phyloP scores from a whole-genome alignment of 352 stramenopile species.

The Phytophthora syringae region DNA sequence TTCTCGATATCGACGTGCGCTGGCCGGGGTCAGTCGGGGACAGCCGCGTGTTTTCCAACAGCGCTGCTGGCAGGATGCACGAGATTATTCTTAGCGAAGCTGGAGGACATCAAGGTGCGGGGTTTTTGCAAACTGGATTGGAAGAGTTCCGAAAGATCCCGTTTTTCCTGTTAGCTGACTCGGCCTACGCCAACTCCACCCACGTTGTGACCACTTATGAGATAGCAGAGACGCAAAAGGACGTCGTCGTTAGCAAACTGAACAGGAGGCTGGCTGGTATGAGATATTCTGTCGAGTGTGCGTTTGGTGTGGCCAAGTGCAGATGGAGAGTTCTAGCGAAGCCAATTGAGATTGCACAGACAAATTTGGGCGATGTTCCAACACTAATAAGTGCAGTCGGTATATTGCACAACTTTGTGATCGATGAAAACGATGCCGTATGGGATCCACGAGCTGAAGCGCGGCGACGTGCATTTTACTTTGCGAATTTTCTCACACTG shows the following conservation, averaged over 20 bases:
- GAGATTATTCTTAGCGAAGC: not conserved
- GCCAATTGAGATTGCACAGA: not conserved
- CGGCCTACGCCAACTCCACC: not conserved
- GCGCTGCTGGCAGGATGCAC: not conserved
- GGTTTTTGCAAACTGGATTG: not conserved
- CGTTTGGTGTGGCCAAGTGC: not conserved
- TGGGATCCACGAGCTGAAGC: not conserved
- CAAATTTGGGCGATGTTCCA: not conserved
- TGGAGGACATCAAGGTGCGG: not conserved
- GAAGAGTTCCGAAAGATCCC: not conserved
- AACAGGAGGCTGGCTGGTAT: not conserved
- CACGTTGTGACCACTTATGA: not conserved
- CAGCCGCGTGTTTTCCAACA: slow-evolving; percentile 4
- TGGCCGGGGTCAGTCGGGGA: slow-evolving; percentile 8
- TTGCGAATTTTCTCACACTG: not conserved
- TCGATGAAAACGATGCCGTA: not conserved
- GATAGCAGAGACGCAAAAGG: not conserved
- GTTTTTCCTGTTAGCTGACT: not conserved
- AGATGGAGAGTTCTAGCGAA: not conserved
- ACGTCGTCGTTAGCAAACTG: not conserved
- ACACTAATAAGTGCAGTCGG: not conserved
- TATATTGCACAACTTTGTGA: not conserved
- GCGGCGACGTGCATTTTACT: not conserved
- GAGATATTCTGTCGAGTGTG: not conserved
- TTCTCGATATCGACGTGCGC: slow-evolving; percentile 2